Conservation (phyloP, 805 yeast species). For the Candida easanensis region DNA sequence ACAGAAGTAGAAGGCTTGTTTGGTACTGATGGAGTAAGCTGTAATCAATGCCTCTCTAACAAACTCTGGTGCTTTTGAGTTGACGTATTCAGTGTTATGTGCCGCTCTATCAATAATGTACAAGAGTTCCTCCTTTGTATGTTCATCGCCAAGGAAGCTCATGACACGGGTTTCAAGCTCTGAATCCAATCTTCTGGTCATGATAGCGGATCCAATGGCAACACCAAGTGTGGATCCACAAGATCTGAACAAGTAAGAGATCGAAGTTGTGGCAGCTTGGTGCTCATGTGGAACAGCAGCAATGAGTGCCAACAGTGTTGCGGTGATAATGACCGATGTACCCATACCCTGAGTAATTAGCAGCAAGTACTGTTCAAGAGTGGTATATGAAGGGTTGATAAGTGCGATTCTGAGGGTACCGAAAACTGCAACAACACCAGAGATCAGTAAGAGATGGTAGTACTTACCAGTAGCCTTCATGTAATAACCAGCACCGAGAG, state of each 20-base stretch:
- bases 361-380: slow-evolving; percentile 42
- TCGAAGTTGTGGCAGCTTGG: slow-evolving; percentile 67
- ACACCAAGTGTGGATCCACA: slow-evolving; percentile 68
- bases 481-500: slow-evolving; percentile 60
- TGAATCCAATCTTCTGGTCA: slow-evolving; percentile 42
- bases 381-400: slow-evolving; percentile 32
- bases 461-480: slow-evolving; percentile 66
- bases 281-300: slow-evolving; percentile 67
- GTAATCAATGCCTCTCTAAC: slow-evolving; percentile 44
- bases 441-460: slow-evolving; percentile 40
- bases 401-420: slow-evolving; percentile 42
- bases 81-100: slow-evolving; percentile 53
- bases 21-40: slow-evolving; percentile 52
- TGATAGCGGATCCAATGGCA: slow-evolving; percentile 61
- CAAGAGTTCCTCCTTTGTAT: slow-evolving; percentile 36
- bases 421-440: slow-evolving; percentile 40
- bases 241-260: slow-evolving; percentile 63
- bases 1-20: slow-evolving; percentile 50
- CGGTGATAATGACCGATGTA: slow-evolving; percentile 57
- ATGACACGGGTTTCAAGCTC: slow-evolving; percentile 32
- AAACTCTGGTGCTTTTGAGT: slow-evolving; percentile 49
- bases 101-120: slow-evolving; percentile 50
- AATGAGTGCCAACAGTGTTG: slow-evolving; percentile 63
- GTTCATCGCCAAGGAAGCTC: slow-evolving; percentile 32
- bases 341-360: slow-evolving; percentile 52